Percentiles rank a stretch among this genome's conserved stretches.
Conservation (phyloP, 1,284 basidiomycete genomes). For the Coniferiporia sulphurascens region DNA sequence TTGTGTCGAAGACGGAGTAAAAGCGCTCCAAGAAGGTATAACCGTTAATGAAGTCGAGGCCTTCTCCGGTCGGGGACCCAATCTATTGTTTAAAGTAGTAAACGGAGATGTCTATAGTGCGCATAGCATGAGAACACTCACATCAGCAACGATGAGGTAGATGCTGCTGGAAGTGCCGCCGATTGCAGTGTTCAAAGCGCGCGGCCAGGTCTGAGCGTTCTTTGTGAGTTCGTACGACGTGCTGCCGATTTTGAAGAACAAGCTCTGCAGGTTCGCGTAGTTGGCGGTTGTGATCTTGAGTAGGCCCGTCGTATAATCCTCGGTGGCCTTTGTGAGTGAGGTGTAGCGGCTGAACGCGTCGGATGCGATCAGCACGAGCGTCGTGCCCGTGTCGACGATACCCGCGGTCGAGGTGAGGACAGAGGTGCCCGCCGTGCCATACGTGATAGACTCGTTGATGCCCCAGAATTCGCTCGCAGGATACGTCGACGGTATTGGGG, state of each 20-base stretch:
- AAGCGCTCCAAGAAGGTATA: slow-evolving; percentile 19
- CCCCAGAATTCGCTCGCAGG: slow-evolving; percentile 23
- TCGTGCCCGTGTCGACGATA: slow-evolving; percentile 14
- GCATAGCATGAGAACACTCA: not conserved
- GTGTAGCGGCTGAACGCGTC: slow-evolving; percentile 11
- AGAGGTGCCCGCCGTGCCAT: slow-evolving; percentile 3
- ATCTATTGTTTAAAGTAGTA: not conserved
- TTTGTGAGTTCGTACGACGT: slow-evolving; percentile 19
- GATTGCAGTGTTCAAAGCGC: slow-evolving; percentile 15
- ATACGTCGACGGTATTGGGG: slow-evolving; percentile 22
- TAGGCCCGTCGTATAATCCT: slow-evolving; percentile 19
- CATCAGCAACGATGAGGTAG: slow-evolving; percentile 19
- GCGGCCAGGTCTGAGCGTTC: slow-evolving; percentile 20
- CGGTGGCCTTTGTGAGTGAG: slow-evolving; percentile 3
- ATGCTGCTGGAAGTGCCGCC: slow-evolving; percentile 13
- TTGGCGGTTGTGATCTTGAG: slow-evolving; percentile 10
- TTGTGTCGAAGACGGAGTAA: slow-evolving; percentile 20
- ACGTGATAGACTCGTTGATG: slow-evolving; percentile 16
- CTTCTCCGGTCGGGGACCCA: not conserved
- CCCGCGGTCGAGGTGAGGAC: not conserved
- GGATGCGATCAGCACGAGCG: slow-evolving; percentile 15
- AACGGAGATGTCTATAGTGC: not conserved
- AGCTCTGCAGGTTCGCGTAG: slow-evolving; percentile 16
- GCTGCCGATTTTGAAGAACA: slow-evolving; percentile 19
- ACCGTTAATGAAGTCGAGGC: slow-evolving; percentile 21